Conservation (phyloP, 1,139 yeast species). For the Blastobotrys niveus region DNA sequence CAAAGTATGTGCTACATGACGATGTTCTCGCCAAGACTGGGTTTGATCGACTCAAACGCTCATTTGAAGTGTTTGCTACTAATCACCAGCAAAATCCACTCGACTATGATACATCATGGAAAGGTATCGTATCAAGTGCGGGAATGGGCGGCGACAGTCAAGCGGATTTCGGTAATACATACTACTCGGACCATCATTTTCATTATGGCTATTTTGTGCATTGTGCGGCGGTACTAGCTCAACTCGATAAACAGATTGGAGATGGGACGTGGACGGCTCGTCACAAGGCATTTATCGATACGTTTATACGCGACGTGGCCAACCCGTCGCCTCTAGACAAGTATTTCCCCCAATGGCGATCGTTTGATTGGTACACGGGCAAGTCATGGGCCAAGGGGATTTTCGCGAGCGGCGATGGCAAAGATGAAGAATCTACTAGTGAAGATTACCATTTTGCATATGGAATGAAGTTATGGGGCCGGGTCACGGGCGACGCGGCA, state of each 20-base stretch:
- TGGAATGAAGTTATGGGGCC: conserved; percentile 70
- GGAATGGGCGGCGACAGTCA: conserved; percentile 38
- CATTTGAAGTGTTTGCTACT: conserved; percentile 45
- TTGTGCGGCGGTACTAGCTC: conserved; percentile 65
- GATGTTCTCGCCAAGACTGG: conserved; percentile 37
- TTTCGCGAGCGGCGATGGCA: conserved; percentile 58
- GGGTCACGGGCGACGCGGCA: conserved; percentile 50
- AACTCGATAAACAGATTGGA: conserved; percentile 21
- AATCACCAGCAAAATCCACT: conserved; percentile 54
- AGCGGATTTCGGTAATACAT: conserved; percentile 58
- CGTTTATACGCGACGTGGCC: conserved; percentile 61
- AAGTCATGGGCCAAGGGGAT: conserved; percentile 76
- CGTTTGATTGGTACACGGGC: conserved; percentile 70
- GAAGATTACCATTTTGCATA: conserved; percentile 64
- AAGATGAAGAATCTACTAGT: conserved; percentile 65
- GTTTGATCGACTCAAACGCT: conserved; percentile 46
- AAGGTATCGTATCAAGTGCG: conserved; percentile 57
- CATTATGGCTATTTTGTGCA: conserved; percentile 69
- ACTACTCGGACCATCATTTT: conserved; percentile 71
- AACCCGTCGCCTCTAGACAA: conserved; percentile 49
- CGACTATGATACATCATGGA: conserved; percentile 60
- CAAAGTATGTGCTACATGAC: conserved; percentile 47
- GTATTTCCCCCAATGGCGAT: conserved; percentile 60
- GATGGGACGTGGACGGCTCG: conserved; percentile 57
- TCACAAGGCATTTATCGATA: conserved; percentile 52